Evolutionary conservation across 257 asterid genomes (phyloP).

Genomic region (Nicotiana obtusifolia): DNA sequence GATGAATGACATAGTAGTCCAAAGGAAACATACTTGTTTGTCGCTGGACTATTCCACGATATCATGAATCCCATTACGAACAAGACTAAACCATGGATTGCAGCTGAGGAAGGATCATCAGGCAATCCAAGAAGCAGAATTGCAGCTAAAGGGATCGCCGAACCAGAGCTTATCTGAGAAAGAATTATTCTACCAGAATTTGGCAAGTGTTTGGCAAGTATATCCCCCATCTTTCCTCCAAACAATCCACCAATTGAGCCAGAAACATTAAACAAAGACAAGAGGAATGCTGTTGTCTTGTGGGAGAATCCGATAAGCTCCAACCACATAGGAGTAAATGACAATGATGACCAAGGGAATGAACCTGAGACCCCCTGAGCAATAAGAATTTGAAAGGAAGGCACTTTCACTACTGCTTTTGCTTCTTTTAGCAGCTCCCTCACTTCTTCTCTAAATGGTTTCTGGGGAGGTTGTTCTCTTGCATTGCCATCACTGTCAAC

Average conservation of each 20-base stretch:
- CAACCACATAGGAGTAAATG: slow-evolving; percentile 16
- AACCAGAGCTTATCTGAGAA: slow-evolving; percentile 77
- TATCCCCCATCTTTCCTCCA: slow-evolving; percentile 89
- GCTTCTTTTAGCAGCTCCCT: slow-evolving; percentile 41
- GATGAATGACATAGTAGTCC: not conserved
- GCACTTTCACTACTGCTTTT: slow-evolving; percentile 34
- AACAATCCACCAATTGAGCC: slow-evolving; percentile 63
- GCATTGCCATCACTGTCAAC: slow-evolving; percentile 25
- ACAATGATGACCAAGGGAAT: slow-evolving; percentile 11
- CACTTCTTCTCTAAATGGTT: not conserved
- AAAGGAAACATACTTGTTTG: slow-evolving; percentile 56
- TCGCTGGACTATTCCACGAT: slow-evolving; percentile 84
- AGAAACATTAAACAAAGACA: slow-evolving; percentile 56
- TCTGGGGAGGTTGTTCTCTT: slow-evolving; percentile 24
- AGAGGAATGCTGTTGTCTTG: slow-evolving; percentile 48
- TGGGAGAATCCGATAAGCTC: slow-evolving; percentile 40
- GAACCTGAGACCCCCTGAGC: slow-evolving; percentile 16
- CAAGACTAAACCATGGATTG: slow-evolving; percentile 56
- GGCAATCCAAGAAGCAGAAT: slow-evolving; percentile 63
- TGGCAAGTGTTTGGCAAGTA: slow-evolving; percentile 55
- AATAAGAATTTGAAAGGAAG: slow-evolving; percentile 13
- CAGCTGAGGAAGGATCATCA: slow-evolving; percentile 51
- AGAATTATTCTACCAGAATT: slow-evolving; percentile 68
- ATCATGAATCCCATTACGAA: slow-evolving; percentile 54
- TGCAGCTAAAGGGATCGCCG: slow-evolving; percentile 71